phyloP scores from a whole-genome alignment of 345 rosid genomes.

The Angophora floribunda region DNA sequence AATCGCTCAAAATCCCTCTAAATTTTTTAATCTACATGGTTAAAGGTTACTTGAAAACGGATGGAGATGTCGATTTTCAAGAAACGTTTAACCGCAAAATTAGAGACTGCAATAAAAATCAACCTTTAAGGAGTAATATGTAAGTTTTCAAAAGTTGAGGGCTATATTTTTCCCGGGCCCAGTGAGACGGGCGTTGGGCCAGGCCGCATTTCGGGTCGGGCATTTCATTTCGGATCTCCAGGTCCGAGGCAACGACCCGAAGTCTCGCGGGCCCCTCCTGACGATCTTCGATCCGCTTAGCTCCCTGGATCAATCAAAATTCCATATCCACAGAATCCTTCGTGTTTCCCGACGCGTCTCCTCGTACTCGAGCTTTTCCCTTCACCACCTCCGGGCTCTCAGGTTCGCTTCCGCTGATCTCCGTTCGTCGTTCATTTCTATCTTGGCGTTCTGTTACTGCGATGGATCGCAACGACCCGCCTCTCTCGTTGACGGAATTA shows the following conservation, averaged over 20 bases:
- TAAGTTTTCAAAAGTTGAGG: background rate
- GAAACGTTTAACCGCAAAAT: background rate
- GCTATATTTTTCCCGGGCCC: background rate
- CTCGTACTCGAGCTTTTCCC: background rate
- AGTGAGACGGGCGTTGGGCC: background rate
- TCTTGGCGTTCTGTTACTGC: background rate
- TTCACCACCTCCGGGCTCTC: background rate
- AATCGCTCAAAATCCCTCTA: no score
- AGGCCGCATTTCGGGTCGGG: background rate
- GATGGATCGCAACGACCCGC: background rate
- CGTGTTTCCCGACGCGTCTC: background rate
- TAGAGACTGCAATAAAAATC: background rate
- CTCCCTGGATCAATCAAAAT: background rate
- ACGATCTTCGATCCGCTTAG: background rate
- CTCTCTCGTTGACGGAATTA: background rate
- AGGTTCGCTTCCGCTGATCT: background rate
- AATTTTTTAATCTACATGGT: no score
- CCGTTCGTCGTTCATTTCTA: background rate
- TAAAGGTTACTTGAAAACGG: no score
- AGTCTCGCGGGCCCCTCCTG: background rate
- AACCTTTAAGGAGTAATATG: background rate
- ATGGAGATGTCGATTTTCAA: background rate
- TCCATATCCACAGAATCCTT: background rate
- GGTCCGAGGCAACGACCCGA: background rate
- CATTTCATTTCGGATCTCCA: background rate